Evolutionary conservation across 805 yeast species (phyloP).

Genomic region (Lachancea lanzarotensis): DNA sequence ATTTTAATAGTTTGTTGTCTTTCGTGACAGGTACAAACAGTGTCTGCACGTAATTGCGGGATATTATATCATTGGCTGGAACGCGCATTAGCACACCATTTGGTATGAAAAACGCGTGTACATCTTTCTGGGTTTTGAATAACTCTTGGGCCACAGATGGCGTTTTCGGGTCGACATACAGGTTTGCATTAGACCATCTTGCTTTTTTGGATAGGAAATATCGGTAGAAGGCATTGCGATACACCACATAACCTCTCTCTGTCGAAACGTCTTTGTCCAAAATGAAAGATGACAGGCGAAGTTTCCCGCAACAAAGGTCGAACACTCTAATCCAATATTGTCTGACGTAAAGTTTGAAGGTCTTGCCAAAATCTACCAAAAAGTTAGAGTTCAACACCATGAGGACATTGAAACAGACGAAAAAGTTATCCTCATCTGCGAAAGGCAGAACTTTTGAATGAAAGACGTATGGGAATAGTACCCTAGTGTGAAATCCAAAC

Average conservation of each 20-base stretch:
- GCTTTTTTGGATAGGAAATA: conserved; percentile 35
- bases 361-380: conserved; percentile 22
- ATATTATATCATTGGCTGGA: conserved; percentile 74
- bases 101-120: conserved; percentile 60
- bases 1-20: conserved; percentile 55
- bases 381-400: conserved; percentile 13
- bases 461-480: conserved; percentile 34
- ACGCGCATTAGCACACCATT: conserved; percentile 82
- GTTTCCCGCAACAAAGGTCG: conserved; percentile 43
- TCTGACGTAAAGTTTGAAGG: conserved; percentile 35
- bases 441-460: conserved; percentile 5
- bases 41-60: conserved; percentile 54
- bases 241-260: conserved; percentile 65
- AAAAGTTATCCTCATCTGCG: background rate
- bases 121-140: conserved; percentile 38
- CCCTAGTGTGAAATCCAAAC: conserved; percentile 59
- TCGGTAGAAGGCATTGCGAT: conserved; percentile 44
- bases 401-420: conserved; percentile 2
- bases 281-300: conserved; percentile 79
- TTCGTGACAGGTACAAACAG: conserved; percentile 80
- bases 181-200: conserved; percentile 42
- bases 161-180: conserved; percentile 49
- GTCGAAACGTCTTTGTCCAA: conserved; percentile 52
- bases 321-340: conserved; percentile 61
- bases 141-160: conserved; percentile 38